A percentile compares a stretch with the other conserved stretches of the same genome.
Conservation (phyloP, 129 eudicot species). For the Flaveria sonorensis region DNA sequence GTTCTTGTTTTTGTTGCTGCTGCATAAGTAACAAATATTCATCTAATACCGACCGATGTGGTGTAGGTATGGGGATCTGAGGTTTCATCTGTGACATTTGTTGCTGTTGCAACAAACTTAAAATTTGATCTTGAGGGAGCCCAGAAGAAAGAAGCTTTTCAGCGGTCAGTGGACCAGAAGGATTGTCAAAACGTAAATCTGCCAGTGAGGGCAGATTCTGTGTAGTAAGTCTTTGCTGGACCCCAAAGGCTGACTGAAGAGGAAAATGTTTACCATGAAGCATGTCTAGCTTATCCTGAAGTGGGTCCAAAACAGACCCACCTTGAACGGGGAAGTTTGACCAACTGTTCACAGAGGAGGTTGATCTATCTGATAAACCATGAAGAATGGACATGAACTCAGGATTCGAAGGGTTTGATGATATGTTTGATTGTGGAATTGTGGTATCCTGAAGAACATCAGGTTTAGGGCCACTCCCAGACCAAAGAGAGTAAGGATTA, state of each 20-base stretch:
- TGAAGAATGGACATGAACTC: constrained; percentile 65
- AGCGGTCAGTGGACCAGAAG: constrained; percentile 40
- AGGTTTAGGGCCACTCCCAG: constrained; percentile 49
- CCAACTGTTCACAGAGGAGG: constrained; percentile 54
- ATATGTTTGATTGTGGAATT: constrained; percentile 46
- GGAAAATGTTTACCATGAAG: constrained; percentile 47
- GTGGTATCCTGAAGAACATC: constrained; percentile 53
- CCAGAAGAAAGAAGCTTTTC: constrained; percentile 73
- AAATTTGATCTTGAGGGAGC: constrained; percentile 65
- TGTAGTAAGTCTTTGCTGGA: constrained; percentile 59
- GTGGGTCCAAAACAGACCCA: constrained; percentile 54
- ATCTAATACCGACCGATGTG: constrained; percentile 64
- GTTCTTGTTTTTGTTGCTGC: constrained; percentile 69
- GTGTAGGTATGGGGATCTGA: constrained; percentile 61
- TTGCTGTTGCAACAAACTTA: constrained; percentile 70
- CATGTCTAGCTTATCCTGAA: constrained; percentile 27
- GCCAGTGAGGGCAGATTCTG: constrained; percentile 52
- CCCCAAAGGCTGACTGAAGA: constrained; percentile 54
- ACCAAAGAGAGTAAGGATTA: constrained; percentile 62
- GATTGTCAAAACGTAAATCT: constrained; percentile 44
- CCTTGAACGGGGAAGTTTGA: constrained; percentile 67
- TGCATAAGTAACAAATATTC: constrained; percentile 72
- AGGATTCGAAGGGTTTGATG: constrained; percentile 53
- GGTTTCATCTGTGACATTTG: constrained; percentile 72
- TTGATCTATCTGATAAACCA: constrained; percentile 65